Conservation (phyloP, 345 rosid genomes). For the Populus tremula region DNA sequence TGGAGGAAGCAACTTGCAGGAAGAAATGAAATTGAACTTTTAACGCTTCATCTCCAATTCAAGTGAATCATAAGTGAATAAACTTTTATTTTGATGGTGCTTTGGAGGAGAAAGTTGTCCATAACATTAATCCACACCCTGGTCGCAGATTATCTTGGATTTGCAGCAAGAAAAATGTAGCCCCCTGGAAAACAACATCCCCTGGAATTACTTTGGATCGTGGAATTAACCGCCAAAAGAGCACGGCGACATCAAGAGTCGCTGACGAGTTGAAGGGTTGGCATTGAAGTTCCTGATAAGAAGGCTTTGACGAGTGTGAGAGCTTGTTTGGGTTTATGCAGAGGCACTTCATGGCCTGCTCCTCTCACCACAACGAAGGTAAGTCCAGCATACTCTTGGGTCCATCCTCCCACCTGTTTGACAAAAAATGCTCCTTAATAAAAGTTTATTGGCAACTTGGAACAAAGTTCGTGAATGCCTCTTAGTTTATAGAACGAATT, state of each 20-base stretch:
- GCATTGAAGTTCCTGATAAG: constrained; percentile 50
- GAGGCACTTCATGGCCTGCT: constrained; percentile 93
- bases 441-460: neutral
- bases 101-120: neutral
- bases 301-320: constrained; percentile 71
- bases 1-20: neutral
- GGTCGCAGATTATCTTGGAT: neutral
- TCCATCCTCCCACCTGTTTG: constrained; percentile 95
- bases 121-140: neutral
- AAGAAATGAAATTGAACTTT: too few relatives aligned
- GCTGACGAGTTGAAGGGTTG: constrained; percentile 7
- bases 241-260: constrained; percentile 1
- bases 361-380: constrained; percentile 82
- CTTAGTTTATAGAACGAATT: neutral
- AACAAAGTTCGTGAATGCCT: neutral
- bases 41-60: neutral
- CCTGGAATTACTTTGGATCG: neutral
- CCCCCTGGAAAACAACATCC: neutral
- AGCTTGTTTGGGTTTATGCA: constrained; percentile 77
- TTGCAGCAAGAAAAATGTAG: neutral
- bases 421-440: neutral
- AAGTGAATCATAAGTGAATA: too few relatives aligned
- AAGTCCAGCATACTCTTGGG: constrained; percentile 75
- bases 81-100: neutral
- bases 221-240: too few relatives aligned